Evolutionary conservation across 164 flowering plant species (phyloP).

Genomic region (Tinospora cordifolia): DNA sequence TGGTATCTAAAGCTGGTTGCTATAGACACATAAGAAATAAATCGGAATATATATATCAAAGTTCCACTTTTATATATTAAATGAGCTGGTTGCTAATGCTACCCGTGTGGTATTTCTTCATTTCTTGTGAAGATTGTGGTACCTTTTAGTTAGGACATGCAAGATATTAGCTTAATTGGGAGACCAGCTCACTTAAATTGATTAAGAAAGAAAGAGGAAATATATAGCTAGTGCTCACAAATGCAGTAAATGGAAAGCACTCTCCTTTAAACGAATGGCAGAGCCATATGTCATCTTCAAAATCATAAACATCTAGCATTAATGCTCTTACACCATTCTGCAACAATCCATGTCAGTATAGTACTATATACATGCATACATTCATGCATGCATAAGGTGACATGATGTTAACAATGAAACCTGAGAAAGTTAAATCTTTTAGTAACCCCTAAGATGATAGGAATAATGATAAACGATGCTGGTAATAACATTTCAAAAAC

Average conservation of each 20-base stretch:
- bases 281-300: constrained; percentile 70
- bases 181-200: not conserved
- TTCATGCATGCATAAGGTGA: no score
- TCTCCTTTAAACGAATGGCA: constrained; percentile 77
- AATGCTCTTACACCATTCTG: constrained; percentile 92
- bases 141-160: not conserved
- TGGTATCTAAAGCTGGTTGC: constrained; percentile 70
- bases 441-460: no score
- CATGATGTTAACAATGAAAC: no score
- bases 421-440: no score
- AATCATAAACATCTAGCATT: constrained; percentile 89
- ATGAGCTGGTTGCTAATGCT: no score
- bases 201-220: not conserved
- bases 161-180: not conserved
- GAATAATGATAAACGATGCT: no score
- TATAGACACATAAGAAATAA: constrained; percentile 16
- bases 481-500: no score
- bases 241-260: constrained; percentile 76
- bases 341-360: constrained; percentile 22
- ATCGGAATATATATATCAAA: not conserved
- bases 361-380: not conserved
- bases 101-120: no score
- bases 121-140: no score
- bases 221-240: constrained; percentile 42
- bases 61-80: no score